Base-by-base conservation (phyloP, 331 rosid genomes). In the Malus hybrid region DNA sequence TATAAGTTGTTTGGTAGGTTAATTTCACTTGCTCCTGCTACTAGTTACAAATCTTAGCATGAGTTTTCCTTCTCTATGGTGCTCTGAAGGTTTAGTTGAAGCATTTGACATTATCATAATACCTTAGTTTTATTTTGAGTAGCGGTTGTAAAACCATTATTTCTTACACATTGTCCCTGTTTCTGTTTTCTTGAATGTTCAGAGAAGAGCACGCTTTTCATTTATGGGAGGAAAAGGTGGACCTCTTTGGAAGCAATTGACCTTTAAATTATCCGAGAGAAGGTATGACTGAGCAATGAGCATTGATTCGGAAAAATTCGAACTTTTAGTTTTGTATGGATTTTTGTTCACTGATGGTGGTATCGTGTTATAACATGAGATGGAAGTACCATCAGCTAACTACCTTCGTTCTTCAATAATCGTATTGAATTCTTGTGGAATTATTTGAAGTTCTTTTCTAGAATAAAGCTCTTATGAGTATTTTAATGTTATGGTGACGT, bases 151-250 rank as follows among this genome's bases (percentile, higher is more conserved):
- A 42, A 42, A 42, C 48, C 48, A 42, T 42, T 42, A 42, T 42
- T 42, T 42, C 48, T 42, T 42, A 42, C 46, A 42, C 13, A 42
- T 3, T 42, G 46, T 42, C 46, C 10, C 26, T 1, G 22, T 11
- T 15, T 9, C 14, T 67, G 6, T 74, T 78, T n/a, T 82, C 61
- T 29, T 75, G 36, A 68, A 46, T 76, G 71, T 74, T 44, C 71
- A 92, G 97, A 87, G 85, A 84, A 86, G 99, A 86, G 99, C 97
- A 30, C 93, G 93, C 61, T 94, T 94, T 84, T 94, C 99, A 63
- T 94, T 90, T 77, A 92, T 94, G 97, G 99, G 99, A 71, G 97
- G 92, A 72, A 87, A 86, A 86, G 97, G 99, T 39, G 97, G 99
- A 74, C 20, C 90, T 15, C 97, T 92, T 46, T 94, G 99, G 99